phyloP scores from a whole-genome alignment of 371 early-diverging fungal genomes.

The Mucor plumbeus region DNA sequence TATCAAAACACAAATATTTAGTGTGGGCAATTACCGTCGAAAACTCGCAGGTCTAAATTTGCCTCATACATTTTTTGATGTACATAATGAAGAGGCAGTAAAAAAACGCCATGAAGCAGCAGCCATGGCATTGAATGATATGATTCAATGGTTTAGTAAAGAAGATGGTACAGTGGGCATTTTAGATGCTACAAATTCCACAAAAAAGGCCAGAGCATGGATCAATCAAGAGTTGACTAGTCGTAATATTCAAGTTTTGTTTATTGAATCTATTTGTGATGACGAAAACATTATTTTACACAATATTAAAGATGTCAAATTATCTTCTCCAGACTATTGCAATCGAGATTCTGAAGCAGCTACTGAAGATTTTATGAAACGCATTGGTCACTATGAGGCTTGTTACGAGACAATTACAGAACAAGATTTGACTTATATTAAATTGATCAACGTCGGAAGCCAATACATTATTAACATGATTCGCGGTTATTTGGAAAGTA shows the following conservation, averaged over 20 bases:
- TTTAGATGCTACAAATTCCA: constrained; percentile 97
- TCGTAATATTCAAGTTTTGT: constrained; percentile 86
- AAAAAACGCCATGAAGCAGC: constrained; percentile 83
- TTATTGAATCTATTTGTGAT: constrained; percentile 94
- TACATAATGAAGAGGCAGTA: constrained; percentile 73
- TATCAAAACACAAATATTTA: constrained; percentile 88
- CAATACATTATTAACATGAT: constrained; percentile 87
- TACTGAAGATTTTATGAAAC: constrained; percentile 84
- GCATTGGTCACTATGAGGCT: constrained; percentile 89
- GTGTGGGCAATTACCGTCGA: constrained; percentile 93
- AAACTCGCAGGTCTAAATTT: constrained; percentile 81
- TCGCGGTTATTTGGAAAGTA: constrained; percentile 90
- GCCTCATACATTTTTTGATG: constrained; percentile 90
- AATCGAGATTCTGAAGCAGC: constrained; percentile 76
- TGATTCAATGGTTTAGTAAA: constrained; percentile 87
- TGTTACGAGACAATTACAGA: constrained; percentile 88
- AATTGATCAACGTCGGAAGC: constrained; percentile 91
- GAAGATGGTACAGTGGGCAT: constrained; percentile 82
- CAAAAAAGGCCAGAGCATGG: constrained; percentile 78
- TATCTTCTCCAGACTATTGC: constrained; percentile 92
- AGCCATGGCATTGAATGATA: constrained; percentile 79
- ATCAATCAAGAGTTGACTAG: constrained; percentile 69
- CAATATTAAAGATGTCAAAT: constrained; percentile 94
- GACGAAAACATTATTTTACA: constrained; percentile 80
- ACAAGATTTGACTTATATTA: constrained; percentile 84